Conservation (phyloP, 805 yeast genomes). For the Ascoidea asiatica region DNA sequence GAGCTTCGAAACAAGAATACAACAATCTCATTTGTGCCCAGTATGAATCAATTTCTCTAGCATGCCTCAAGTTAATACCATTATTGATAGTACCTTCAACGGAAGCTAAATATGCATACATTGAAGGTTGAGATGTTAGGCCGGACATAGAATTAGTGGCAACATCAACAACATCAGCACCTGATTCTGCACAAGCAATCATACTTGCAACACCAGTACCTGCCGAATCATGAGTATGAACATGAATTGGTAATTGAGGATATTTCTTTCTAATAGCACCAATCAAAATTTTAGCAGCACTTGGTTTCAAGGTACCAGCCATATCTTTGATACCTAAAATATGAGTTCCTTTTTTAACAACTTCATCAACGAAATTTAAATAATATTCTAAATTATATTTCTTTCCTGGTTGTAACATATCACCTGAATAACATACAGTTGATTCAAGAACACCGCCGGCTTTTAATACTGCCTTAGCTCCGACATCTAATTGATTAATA, state of each 20-base stretch:
- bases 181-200: slow-evolving; percentile 88
- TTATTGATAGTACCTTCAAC: slow-evolving; percentile 76
- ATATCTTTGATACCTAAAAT: slow-evolving; percentile 95
- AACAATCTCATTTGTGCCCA: slow-evolving; percentile 98
- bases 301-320: slow-evolving; percentile 98
- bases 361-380: slow-evolving; percentile 62
- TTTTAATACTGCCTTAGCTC: slow-evolving; percentile 93
- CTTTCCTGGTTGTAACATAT: slow-evolving; percentile 91
- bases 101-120: slow-evolving; percentile 86
- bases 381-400: slow-evolving; percentile 92
- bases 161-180: slow-evolving; percentile 97
- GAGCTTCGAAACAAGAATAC: slow-evolving; percentile 96
- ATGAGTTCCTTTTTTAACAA: slow-evolving; percentile 92
- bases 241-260: slow-evolving; percentile 94
- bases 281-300: slow-evolving; percentile 76
- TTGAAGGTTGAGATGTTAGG: slow-evolving; percentile 95
- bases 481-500: slow-evolving; percentile 91
- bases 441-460: slow-evolving; percentile 99
- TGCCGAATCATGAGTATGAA: slow-evolving; percentile 98
- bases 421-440: slow-evolving; percentile 97
- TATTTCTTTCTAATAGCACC: slow-evolving; percentile 71
- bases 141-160: slow-evolving; percentile 98
- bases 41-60: slow-evolving; percentile 80
- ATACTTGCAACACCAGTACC: slow-evolving; percentile 98
- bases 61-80: slow-evolving; percentile 50